A percentile compares a stretch with the other conserved stretches of the same genome.
Conservation (phyloP, 768 basidiomycete species). For the Jaapia argillacea region DNA sequence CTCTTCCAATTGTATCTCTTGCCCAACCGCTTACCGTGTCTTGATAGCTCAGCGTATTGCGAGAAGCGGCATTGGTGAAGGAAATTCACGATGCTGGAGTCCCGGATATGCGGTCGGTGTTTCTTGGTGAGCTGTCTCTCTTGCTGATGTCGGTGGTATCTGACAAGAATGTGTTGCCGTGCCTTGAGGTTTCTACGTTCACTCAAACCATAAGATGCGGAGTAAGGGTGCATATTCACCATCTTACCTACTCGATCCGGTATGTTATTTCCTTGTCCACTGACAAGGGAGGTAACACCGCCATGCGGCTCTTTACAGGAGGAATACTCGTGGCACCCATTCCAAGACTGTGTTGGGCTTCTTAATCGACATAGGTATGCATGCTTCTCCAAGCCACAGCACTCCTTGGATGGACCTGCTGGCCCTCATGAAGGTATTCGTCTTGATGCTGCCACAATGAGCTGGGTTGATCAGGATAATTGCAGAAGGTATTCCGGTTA, state of each 20-base stretch:
- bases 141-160: slow-evolving; percentile 60
- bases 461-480: too few species aligned
- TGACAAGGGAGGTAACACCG: too few species aligned
- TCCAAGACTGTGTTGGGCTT: slow-evolving; percentile 45
- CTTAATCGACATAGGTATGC: slow-evolving; percentile 63
- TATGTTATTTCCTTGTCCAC: slow-evolving; percentile 20
- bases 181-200: slow-evolving; percentile 82
- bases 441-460: too few species aligned
- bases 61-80: slow-evolving; percentile 62
- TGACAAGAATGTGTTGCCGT: neutral
- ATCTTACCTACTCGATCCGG: slow-evolving; percentile 82
- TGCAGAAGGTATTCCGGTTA: neutral
- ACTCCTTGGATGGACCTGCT: slow-evolving; percentile 24
- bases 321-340: slow-evolving; percentile 66
- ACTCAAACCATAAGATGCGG: slow-evolving; percentile 82
- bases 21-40: neutral
- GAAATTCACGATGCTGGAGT: neutral
- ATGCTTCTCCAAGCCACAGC: slow-evolving; percentile 55
- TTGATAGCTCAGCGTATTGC: slow-evolving; percentile 68
- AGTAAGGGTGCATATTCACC: slow-evolving; percentile 94
- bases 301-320: slow-evolving; percentile 38
- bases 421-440: neutral
- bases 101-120: neutral
- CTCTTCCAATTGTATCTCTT: neutral
- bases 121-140: slow-evolving; percentile 45